Evolutionary conservation across 179 eudicot species (phyloP).

Genomic region (Nepenthes alata): DNA sequence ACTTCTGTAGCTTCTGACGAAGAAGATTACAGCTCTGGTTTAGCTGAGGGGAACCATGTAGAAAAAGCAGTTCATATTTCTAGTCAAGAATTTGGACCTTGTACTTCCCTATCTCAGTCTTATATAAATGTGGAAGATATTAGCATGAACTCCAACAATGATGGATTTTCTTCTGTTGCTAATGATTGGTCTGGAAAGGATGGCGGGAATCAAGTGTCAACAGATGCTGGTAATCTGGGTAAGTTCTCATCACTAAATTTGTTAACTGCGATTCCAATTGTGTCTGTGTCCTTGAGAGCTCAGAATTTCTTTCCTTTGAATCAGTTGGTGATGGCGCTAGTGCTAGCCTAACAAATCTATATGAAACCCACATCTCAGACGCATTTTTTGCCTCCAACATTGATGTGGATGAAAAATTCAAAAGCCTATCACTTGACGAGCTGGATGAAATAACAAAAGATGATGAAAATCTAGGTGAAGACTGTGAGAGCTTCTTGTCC

Average conservation of each 20-base stretch:
- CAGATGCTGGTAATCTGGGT: neutral
- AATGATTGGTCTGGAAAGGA: constrained; percentile 1
- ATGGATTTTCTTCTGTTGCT: constrained; percentile 6
- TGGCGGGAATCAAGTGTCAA: neutral
- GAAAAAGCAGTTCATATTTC: neutral
- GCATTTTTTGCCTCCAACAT: constrained; percentile 9
- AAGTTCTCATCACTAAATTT: too few species aligned
- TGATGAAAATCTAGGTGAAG: constrained; percentile 28
- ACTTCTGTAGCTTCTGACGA: constrained; percentile 3
- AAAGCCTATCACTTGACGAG: constrained; percentile 21
- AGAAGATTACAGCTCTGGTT: constrained; percentile 11
- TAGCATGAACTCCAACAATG: constrained; percentile 6
- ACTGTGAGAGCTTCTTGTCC: constrained; percentile 28
- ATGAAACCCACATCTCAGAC: constrained; percentile 8
- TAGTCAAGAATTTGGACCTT: constrained; percentile 1
- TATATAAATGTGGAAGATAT: constrained; percentile 6
- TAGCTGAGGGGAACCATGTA: constrained; percentile 7
- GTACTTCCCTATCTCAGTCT: constrained; percentile 6
- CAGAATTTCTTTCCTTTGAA: neutral
- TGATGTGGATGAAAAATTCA: constrained; percentile 24
- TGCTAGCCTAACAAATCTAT: constrained; percentile 1
- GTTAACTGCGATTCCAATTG: too few species aligned
- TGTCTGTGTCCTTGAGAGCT: too few species aligned
- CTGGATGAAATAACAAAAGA: constrained; percentile 18
- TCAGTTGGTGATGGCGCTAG: constrained; percentile 6